Base-by-base conservation (phyloP, 805 yeast genomes). In the Vanderwaltozyma yarrowii region DNA sequence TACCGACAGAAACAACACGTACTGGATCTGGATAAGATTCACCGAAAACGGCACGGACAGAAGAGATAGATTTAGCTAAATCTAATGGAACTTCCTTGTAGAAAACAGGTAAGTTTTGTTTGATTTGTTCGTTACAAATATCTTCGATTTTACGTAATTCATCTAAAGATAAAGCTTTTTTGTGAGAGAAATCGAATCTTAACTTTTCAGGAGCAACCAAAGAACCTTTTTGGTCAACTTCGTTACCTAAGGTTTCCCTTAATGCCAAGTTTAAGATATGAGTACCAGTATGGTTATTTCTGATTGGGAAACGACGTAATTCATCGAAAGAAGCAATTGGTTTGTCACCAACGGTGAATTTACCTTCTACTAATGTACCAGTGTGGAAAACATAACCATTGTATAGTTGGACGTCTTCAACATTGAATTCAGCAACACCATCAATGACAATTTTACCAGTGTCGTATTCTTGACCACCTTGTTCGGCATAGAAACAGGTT, bases 11-110 rank as follows among this genome's bases (percentile, higher is more conserved):
- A 35, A 92, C 96, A 50, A 92, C 98, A 61, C 98, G 79, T 17
- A 92, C 99, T 28, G 98, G 99, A 58, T 92, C 96, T 31, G 99
- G 99, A 58, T 92, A 92, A 3, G 95, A 86, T 70, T 92, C 99
- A 56, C 98, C 98, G 54, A 92, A 92, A 30, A 92, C 98, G 40
- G 98, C 98, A 66, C 98, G 84, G 33, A 92, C 78, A 23, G 96
- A 94, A 47, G 64, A 66, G 50, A 92, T 88, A 34, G 73, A 65
- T 53, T 73, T 77, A 30, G 97, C 98, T 42, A 64, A 56, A 16
- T 68, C 73, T 46, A 92, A 71, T 9, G 81, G 66, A 42, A 89
- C 95, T 29, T 88, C 94, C 63, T 86, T 75, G 44, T 94, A 73
- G 60, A 71, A 89, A 18, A 92, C 97, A 28, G 65, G 62, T 49